Evolutionary conservation across 371 early-diverging fungal species (phyloP), one percentile per base, ranked within the genome.

Genomic region (Mortierella sp.): DNA sequence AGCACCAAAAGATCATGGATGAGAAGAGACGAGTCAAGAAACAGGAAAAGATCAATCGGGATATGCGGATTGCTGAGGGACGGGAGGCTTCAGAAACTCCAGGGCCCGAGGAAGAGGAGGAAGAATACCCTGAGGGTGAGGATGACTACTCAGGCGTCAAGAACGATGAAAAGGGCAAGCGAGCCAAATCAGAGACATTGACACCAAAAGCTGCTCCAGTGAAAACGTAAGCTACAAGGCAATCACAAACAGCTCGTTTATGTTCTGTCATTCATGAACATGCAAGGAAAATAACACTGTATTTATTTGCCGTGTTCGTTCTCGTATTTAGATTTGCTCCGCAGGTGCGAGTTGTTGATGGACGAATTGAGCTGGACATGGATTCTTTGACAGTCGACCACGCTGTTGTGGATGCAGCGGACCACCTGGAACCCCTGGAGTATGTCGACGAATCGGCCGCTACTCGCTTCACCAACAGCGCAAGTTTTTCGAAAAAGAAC

Each of bases 371-470:
- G 10, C 79, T 95, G 77, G 96, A 95, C 81, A 83, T 88, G 48
- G 91, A 90, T 34, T 93, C 95, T 8, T 81, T 95, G 48, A 82
- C 88, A 9, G 84, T 93, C 10, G 89, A 90, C 57, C 88, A 89
- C 13, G 78, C 80, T 0, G 82, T 86, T 11, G 74, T 85, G 60
- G 88, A 88, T 45, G 83, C 73, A 13, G 47, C 47, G 1, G 88
- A 88, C 11, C 48, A 81, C 13, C 86, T 89, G 13, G 91, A 82
- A 14, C 84, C 90, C 0, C 87, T 94, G 90, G 95, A 96, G 81
- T 87, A 92, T 0, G 93, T 95, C 1, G 96, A 94, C 80, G 96
- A 96, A 88, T 92, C 89, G 0, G 81, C 90, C 0, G 88, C 88
- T 74, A 88, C 92, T 3, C 88, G 88, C 72, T 88, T 90, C 52